Percentiles rank a stretch among this genome's conserved stretches.
Evolutionary conservation across 352 stramenopile genomes (phyloP).

Genomic region (Stramenopiles sp.): DNA sequence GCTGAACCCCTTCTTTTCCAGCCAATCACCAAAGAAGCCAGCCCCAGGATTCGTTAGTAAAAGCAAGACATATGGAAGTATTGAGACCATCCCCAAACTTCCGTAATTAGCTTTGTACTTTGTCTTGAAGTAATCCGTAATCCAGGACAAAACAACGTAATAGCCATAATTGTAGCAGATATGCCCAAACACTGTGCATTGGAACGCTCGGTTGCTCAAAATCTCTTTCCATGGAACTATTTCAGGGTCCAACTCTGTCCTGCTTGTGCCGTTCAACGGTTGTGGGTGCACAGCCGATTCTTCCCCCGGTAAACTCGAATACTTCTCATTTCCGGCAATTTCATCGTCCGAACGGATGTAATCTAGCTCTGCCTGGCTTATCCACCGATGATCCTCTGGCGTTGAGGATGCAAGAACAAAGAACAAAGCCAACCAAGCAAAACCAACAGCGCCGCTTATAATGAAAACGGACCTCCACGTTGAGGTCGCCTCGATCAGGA

Average conservation of each 20-base stretch:
- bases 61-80: background rate
- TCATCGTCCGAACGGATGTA: background rate
- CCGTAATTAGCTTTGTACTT: background rate
- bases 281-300: background rate
- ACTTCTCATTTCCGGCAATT: no score
- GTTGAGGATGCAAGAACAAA: background rate
- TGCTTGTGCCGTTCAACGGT: background rate
- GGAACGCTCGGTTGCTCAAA: background rate
- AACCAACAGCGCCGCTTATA: background rate
- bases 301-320: background rate
- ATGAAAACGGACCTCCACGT: background rate
- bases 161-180: background rate
- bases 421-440: background rate
- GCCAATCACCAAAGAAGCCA: background rate
- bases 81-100: background rate
- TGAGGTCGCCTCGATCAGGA: background rate
- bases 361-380: background rate
- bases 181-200: background rate
- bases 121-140: background rate
- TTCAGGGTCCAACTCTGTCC: no score
- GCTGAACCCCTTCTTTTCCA: background rate
- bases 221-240: background rate
- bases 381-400: background rate
- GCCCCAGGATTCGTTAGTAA: background rate
- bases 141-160: background rate